Base-by-base conservation (phyloP, 768 basidiomycete genomes). In the Cystofilobasidium ferigula region DNA sequence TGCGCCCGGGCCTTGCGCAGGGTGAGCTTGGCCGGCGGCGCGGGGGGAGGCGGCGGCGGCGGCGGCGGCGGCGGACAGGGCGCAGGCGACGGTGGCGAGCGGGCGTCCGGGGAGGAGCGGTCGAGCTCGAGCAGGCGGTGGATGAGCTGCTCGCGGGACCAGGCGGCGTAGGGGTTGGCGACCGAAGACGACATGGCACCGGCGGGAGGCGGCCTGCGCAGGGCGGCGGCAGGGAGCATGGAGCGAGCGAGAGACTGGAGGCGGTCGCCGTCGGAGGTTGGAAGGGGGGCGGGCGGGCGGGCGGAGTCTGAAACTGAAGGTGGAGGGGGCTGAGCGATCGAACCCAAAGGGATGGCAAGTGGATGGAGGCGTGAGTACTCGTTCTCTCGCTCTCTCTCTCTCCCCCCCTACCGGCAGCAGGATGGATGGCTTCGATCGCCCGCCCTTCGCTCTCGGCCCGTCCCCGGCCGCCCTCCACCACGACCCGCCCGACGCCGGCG, bases 101-200 rank as follows among this genome's bases (percentile, higher is more conserved):
- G 3, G 9, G 47, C 8, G 16, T 24, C 30, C 51, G 60, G 30
- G 0, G 51, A 36, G 0, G 61, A 22, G 13, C 53, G 61, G 57
- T 71, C 42, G 34, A 71, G 70, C 62, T 88, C 86, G 54, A 88
- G 79, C 48, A 92, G 74, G 58, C 83, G 81, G 43, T 82, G 80
- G 61, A 90, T 83, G 65, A 92, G 83, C 59, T 86, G 82, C 72
- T 87, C 84, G 20, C 36, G 47, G 56, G 67, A 68, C 67, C 67
- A 68, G 8, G 65, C 18, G 6, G 48, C 28, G 65, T 67, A 67
- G 26, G 40, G 40, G 60, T 42, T 16, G 65, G 18, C 9, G 51
- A 13, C 51, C 13, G 28, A 10, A 36, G 53, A 67, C 43, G 30
- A 32, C 34, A 32, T 36, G 14, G 48, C 24, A n/a, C 48, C 14